Percentiles rank a stretch among this genome's conserved stretches.
phyloP scores from a whole-genome alignment of 352 stramenopile genomes.

The Stramenopiles sp. region DNA sequence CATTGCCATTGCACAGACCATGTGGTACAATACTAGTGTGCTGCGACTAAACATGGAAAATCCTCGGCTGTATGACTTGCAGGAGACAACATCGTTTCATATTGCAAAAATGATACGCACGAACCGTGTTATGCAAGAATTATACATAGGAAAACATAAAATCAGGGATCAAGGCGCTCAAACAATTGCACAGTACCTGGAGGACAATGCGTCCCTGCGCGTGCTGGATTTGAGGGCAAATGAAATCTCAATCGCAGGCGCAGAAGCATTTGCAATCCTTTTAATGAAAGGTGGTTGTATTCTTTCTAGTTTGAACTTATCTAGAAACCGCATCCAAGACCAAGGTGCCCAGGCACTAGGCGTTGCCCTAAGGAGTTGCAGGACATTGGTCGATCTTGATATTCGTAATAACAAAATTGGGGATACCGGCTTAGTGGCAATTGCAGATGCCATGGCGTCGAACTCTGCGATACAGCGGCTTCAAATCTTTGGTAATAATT shows the following conservation, averaged over 20 bases:
- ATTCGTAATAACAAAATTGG: slow-evolving; percentile 1
- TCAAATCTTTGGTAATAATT: not conserved
- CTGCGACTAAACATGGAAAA: not conserved
- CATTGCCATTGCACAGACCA: not conserved
- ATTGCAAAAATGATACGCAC: not conserved
- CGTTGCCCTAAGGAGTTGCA: not conserved
- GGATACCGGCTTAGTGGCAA: not conserved
- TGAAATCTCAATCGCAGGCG: not conserved
- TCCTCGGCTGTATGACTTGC: not conserved
- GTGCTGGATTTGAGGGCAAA: not conserved
- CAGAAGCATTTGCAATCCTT: not conserved
- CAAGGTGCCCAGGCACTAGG: not conserved
- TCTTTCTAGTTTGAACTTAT: not conserved
- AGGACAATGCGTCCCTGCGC: not conserved
- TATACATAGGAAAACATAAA: not conserved
- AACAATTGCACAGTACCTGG: not conserved
- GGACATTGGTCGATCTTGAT: not conserved
- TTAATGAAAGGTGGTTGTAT: slow-evolving; percentile 1
- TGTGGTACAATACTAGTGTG: not conserved
- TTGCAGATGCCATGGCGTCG: not conserved
- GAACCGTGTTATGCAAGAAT: not conserved
- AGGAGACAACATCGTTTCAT: not conserved
- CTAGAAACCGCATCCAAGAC: not conserved
- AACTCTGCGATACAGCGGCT: not conserved
- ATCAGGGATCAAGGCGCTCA: not conserved